Evolutionary conservation across 306 rosid genomes (phyloP), one percentile per base, ranked within the genome.

Genomic region (Begonia fuchsioides): DNA sequence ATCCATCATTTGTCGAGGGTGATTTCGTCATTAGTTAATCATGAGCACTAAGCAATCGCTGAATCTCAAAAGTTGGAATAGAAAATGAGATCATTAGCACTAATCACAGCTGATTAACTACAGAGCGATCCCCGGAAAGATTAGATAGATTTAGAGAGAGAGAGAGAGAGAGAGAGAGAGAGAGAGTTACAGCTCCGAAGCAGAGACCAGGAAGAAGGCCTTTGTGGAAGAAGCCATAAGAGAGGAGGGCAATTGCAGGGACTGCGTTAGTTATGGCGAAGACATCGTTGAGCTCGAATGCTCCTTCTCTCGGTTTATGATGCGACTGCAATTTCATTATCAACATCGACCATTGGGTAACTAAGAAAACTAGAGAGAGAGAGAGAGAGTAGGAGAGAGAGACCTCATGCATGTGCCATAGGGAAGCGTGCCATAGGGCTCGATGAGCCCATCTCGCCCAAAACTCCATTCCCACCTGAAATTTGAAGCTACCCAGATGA

Each of bases 261-360:
- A 69, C 88, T 5, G 98, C 98, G 53, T 92, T 92, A 13, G 35
- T 72, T 41, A 92, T 75, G 35, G 98, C 98, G 53, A 92, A 92
- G 13, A 92, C 94, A 63, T 92, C 98, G 81, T 92, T 92, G 13
- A 85, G 72, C 55, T 92, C 98, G 56, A 92, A 92, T 1, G 96
- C 86, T 5, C 98, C 98, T 67, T 92, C 98, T 75, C 96, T 92
- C 15, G 94, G 78, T 60, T 71, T 52, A 66, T 92, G 98, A 65
- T 92, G 98, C 26, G 98, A 92, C 98, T 92, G 94, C 51, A 67
- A 68, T 49, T 56, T n/a, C n/a, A n/a, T n/a, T n/a, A n/a, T n/a
- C n/a, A n/a, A n/a, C 43, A 35, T 55, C 12, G 13, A 9, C 5
- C 52, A 46, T 17, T 67, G 60, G 71, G 67, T 51, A 32, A 49